phyloP scores from a whole-genome alignment of 2,329 filamentous ascomycete genomes.

The Curvularia hawaiiensis region DNA sequence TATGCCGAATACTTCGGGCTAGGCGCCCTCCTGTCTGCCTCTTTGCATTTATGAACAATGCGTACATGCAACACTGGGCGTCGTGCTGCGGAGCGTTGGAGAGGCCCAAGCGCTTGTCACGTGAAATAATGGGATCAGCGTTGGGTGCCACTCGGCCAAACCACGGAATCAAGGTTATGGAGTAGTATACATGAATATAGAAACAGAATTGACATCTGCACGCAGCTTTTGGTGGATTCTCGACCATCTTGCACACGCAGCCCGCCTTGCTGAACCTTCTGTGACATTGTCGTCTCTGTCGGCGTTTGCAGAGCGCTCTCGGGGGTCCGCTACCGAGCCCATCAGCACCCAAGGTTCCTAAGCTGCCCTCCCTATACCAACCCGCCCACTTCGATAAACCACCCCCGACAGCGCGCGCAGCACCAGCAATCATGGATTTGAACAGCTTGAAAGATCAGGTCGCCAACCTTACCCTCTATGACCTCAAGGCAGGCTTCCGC shows the following conservation, averaged over 20 bases:
- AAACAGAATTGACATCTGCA: not conserved
- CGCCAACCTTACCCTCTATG: slow-evolving; percentile 90
- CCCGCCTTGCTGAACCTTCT: not conserved
- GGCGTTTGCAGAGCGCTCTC: slow-evolving; percentile 8
- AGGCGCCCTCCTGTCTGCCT: not conserved
- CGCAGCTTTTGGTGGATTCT: too few relatives aligned
- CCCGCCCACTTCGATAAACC: slow-evolving; percentile 6
- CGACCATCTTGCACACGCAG: too few relatives aligned
- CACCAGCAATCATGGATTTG: slow-evolving; percentile 72
- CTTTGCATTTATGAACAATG: not conserved
- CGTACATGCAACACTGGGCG: not conserved
- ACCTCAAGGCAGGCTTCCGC: slow-evolving; percentile 90
- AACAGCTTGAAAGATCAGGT: slow-evolving; percentile 84
- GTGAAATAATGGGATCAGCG: not conserved
- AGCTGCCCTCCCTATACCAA: slow-evolving; percentile 14
- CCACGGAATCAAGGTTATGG: not conserved
- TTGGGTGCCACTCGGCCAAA: slow-evolving; percentile 1
- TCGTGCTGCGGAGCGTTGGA: not conserved
- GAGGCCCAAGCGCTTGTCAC: slow-evolving; percentile 9
- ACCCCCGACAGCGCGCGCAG: slow-evolving; percentile 10
- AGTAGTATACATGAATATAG: not conserved
- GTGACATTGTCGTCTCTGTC: not conserved
- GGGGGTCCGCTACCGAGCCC: slow-evolving; percentile 17
- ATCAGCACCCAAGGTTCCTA: slow-evolving; percentile 11
- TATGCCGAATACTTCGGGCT: not conserved